Base-by-base conservation (phyloP, 495 filamentous ascomycete species). In the Pseudotulostoma volvatum region DNA sequence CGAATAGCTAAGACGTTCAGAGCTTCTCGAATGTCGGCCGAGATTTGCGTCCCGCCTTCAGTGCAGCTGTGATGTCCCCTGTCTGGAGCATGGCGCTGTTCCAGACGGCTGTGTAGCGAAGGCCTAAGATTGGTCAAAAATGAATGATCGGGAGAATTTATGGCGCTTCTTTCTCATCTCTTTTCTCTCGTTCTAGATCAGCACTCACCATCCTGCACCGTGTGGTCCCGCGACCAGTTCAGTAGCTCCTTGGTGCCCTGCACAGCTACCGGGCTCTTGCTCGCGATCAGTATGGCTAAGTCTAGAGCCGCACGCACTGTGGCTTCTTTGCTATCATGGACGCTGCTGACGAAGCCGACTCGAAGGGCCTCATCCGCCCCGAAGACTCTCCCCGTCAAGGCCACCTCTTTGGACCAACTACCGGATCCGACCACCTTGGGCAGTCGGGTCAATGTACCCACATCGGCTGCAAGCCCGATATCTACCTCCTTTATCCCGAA, bases 401-500 rank as follows among this genome's bases (percentile, higher is more conserved):
- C 74, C 0, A 96, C 79, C 25, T 96, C 92, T 57, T 94, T 94
- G 18, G 93, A 83, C 86, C 88, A 97, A 7, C 76, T 78, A 39
- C 61, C 60, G 41, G 63, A 76, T 1, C 78, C 77, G 3, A 93
- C 84, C 5, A 80, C 64, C 59, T 92, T 90, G 20, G 90, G 90
- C 31, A 97, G 61, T 2, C 90, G 78, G 15, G 69, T 74, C 30
- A 97, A 60, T 1, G 86, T 94, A 11, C 90, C 90, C 34, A 96
- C 76, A 56, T 97, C 90, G 11, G 90, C 90, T 9, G 90, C 90
- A 18, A 97, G 56, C 1, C 90, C 90, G 25, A 96, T 92, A 52
- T 95, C 90, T 9, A 94, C 84, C 61, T 96, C 92, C 52, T 94
- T 94, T 16, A 96, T 84, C 0, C 76, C 64, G 46, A 95, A 82